Conservation (phyloP, 164 flowering plant genomes). For the Euptelea pleiosperma region DNA sequence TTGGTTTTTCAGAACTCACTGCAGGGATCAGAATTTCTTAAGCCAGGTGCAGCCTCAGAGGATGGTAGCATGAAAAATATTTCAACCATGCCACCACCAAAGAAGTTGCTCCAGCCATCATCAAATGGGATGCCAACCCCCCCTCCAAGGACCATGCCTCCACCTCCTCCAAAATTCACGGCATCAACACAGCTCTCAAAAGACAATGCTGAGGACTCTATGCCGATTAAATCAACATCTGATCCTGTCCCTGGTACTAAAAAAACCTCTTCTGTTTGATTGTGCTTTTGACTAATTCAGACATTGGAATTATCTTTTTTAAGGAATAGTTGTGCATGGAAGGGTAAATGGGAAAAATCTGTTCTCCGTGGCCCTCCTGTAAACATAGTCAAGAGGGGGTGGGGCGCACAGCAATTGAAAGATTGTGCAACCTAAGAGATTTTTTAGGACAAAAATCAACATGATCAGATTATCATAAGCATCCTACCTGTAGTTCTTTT, state of each 20-base stretch:
- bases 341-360: not conserved
- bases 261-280: not conserved
- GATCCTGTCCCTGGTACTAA: slow-evolving; percentile 52
- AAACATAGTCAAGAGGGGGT: too few species aligned
- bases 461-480: too few species aligned
- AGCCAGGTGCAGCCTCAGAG: slow-evolving; percentile 34
- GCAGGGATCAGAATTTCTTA: slow-evolving; percentile 49
- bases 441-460: too few species aligned
- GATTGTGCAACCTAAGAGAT: too few species aligned
- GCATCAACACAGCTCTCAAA: slow-evolving; percentile 20
- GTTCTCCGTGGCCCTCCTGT: too few species aligned
- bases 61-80: slow-evolving; percentile 34
- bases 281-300: not conserved
- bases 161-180: slow-evolving; percentile 45
- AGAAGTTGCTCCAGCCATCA: slow-evolving; percentile 44
- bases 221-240: slow-evolving; percentile 22
- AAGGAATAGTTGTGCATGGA: not conserved
- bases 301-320: not conserved
- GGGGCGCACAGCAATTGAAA: too few species aligned
- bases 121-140: slow-evolving; percentile 51
- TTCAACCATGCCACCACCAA: slow-evolving; percentile 59
- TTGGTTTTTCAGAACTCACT: slow-evolving; percentile 33
- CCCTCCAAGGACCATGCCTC: slow-evolving; percentile 46
- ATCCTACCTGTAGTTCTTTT: too few species aligned
- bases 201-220: slow-evolving; percentile 18